These are phyloP conservation scores for Trypanosoma melophagium DNA, from an alignment of 208 protist species.

Conservation along the genomic window DNA sequence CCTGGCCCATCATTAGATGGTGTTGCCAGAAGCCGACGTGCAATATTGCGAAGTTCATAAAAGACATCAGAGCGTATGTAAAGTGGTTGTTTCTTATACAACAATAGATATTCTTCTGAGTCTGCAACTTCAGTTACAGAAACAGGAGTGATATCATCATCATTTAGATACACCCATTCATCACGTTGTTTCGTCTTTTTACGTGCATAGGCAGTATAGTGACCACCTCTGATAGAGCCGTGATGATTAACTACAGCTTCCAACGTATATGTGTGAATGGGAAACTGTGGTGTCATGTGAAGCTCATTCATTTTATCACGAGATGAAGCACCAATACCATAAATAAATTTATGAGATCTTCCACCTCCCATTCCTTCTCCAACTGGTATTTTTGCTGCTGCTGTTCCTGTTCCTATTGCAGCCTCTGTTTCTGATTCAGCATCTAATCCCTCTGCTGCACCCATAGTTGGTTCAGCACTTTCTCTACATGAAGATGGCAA, in stretches of 20 bases:
- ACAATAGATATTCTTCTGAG: conserved; percentile 82
- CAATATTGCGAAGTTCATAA: conserved; percentile 53
- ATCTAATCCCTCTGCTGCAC: too few relatives aligned
- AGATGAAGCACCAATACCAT: not conserved
- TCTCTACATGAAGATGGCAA: not conserved
- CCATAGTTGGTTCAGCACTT: not conserved
- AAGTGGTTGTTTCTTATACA: conserved; percentile 84
- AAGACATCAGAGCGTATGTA: conserved; percentile 29
- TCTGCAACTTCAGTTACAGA: conserved; percentile 49
- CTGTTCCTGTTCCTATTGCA: too few relatives aligned
- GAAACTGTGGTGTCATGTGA: conserved; percentile 3
- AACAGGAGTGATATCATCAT: conserved; percentile 51
- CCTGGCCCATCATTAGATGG: not conserved
- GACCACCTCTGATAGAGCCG: conserved; percentile 76
- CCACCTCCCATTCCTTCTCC: too few relatives aligned
- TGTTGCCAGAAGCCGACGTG: conserved; percentile 36
- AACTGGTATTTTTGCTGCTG: too few relatives aligned
- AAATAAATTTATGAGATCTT: too few relatives aligned
- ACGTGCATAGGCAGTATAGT: conserved; percentile 81
- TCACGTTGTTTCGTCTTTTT: conserved; percentile 49
- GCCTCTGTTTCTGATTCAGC: too few relatives aligned
- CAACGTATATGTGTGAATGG: conserved; percentile 77
- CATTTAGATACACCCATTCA: conserved; percentile 80
- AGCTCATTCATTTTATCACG: not conserved
- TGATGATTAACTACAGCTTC: conserved; percentile 83